These are phyloP conservation scores for Cylindrotheca closterium DNA, from an alignment of 108 stramenopile species.

Conservation along the genomic window DNA sequence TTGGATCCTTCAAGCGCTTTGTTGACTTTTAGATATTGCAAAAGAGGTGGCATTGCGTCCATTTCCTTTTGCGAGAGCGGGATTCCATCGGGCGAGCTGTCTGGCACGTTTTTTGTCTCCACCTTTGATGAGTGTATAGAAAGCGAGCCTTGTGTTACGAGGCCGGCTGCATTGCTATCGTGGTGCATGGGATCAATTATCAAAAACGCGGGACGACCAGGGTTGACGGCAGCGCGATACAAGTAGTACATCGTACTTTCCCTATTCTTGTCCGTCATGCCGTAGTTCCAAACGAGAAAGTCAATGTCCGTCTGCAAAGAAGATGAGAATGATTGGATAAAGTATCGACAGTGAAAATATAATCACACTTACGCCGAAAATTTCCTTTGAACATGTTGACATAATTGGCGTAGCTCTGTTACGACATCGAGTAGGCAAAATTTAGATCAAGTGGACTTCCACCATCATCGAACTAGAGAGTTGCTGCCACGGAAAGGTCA, in stretches of 20 bases:
- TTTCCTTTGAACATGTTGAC: conserved; percentile 46
- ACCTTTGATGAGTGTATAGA: background rate
- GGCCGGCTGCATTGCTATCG: background rate
- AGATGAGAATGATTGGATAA: no score
- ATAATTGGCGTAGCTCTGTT: background rate
- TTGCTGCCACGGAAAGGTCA: background rate
- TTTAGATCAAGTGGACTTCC: conserved; percentile 3
- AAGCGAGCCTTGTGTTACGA: background rate
- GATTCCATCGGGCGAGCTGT: background rate
- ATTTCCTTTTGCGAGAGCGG: conserved; percentile 19
- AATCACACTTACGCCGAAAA: no score
- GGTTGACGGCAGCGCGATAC: conserved; percentile 27
- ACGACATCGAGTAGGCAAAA: no score
- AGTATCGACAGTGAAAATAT: no score
- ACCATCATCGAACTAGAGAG: background rate
- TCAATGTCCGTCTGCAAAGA: conserved; percentile 55
- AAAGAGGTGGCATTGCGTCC: conserved; percentile 31
- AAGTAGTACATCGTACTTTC: conserved; percentile 22
- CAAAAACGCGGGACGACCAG: conserved; percentile 32
- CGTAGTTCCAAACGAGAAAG: conserved; percentile 62
- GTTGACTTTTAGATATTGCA: conserved; percentile 19
- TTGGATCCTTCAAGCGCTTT: background rate
- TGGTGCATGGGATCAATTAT: background rate
- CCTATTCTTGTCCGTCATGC: conserved; percentile 39
- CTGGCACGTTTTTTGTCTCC: background rate